Evolutionary conservation across 805 yeast species (phyloP).

Genomic region (Saturnispora hagleri): DNA sequence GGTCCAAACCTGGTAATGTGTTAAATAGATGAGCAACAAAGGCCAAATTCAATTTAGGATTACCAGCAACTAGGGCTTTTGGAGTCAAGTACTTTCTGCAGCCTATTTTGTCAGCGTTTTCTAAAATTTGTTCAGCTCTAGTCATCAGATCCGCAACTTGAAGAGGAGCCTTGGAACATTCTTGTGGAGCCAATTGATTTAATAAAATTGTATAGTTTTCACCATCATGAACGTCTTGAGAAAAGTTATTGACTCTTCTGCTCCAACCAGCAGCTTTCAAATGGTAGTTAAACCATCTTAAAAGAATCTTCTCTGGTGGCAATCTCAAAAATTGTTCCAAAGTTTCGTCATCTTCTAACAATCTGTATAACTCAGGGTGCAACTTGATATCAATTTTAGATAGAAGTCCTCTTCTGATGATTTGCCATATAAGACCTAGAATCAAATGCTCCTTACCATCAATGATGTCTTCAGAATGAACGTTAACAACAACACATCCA

Average conservation of each 20-base stretch:
- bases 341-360: slow-evolving; percentile 93
- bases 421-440: slow-evolving; percentile 92
- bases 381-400: slow-evolving; percentile 91
- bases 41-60: slow-evolving; percentile 92
- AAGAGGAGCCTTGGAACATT: slow-evolving; percentile 76
- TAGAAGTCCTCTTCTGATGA: slow-evolving; percentile 90
- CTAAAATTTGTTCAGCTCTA: slow-evolving; percentile 82
- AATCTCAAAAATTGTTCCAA: slow-evolving; percentile 91
- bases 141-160: slow-evolving; percentile 62
- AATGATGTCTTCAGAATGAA: slow-evolving; percentile 86
- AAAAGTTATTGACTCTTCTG: slow-evolving; percentile 79
- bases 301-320: slow-evolving; percentile 93
- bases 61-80: slow-evolving; percentile 85
- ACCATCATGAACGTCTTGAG: slow-evolving; percentile 85
- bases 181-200: slow-evolving; percentile 77
- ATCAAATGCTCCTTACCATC: slow-evolving; percentile 92
- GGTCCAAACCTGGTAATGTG: slow-evolving; percentile 94
- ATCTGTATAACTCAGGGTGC: slow-evolving; percentile 93
- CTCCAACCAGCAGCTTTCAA: slow-evolving; percentile 85
- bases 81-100: slow-evolving; percentile 95
- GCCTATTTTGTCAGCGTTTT: slow-evolving; percentile 82
- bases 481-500: slow-evolving; percentile 96
- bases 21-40: slow-evolving; percentile 96
- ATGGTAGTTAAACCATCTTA: slow-evolving; percentile 97
- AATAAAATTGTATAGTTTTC: slow-evolving; percentile 87